Percentiles rank a stretch among this genome's conserved stretches.
These are phyloP conservation scores for Mortierella sp. DNA, from an alignment of 371 early-diverging fungal species.

Conservation along the genomic window DNA sequence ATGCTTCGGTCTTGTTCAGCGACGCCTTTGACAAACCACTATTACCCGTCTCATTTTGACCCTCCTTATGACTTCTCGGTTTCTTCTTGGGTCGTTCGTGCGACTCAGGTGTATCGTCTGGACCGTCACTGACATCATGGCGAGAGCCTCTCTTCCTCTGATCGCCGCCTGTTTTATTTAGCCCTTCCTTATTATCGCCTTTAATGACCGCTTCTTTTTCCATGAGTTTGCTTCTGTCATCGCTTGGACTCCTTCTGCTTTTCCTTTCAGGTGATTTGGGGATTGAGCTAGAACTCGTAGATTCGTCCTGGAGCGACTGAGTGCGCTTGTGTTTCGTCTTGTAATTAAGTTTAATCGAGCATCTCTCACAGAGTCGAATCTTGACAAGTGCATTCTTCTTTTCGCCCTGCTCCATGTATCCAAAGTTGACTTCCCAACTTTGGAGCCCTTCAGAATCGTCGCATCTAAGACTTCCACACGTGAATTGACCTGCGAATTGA, in stretches of 20 bases:
- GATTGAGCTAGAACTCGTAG: background rate
- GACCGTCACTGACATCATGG: background rate
- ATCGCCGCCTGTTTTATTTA: background rate
- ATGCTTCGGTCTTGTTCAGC: background rate
- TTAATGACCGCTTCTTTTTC: background rate
- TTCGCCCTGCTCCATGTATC: slow-evolving; percentile 73
- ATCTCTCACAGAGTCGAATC: slow-evolving; percentile 77
- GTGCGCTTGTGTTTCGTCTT: slow-evolving; percentile 48
- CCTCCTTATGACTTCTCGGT: background rate
- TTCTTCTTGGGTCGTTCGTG: background rate
- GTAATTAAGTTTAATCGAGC: slow-evolving; percentile 74
- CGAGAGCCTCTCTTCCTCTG: background rate
- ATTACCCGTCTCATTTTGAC: background rate
- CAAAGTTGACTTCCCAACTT: slow-evolving; percentile 92
- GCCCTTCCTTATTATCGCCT: background rate
- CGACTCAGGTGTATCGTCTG: background rate
- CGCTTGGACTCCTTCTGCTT: background rate
- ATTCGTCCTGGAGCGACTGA: background rate
- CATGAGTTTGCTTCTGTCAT: background rate
- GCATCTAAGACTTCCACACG: slow-evolving; percentile 76
- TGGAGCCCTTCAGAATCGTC: slow-evolving; percentile 60
- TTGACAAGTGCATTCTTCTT: slow-evolving; percentile 88
- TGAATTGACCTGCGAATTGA: slow-evolving; percentile 71
- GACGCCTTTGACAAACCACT: background rate
- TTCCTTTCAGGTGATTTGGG: background rate